A percentile compares a stretch with the other conserved stretches of the same genome.
These are phyloP conservation scores for Endocladia muricata DNA, from an alignment of 31 red algal genomes.

Conservation along the genomic window DNA sequence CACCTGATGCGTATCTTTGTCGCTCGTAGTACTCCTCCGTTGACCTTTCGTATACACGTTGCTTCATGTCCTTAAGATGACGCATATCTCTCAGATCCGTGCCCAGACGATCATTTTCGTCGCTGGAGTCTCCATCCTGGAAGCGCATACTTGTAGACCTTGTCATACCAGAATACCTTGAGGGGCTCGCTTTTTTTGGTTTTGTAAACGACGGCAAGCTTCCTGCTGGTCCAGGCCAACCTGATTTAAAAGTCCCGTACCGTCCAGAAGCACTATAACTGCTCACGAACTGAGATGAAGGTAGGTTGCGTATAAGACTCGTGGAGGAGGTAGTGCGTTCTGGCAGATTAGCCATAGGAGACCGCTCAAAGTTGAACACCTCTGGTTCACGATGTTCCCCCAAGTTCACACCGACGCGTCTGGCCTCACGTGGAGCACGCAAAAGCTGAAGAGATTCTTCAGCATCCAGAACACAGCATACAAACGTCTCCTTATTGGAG, in stretches of 20 bases:
- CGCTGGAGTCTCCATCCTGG: slow-evolving; percentile 44
- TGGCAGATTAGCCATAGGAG: slow-evolving; percentile 12
- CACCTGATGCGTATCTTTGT: slow-evolving; percentile 78
- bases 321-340: slow-evolving; percentile 27
- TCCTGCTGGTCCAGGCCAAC: not conserved
- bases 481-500: slow-evolving; percentile 50
- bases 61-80: slow-evolving; percentile 24
- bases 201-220: not conserved
- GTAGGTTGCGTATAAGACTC: slow-evolving; percentile 16
- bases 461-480: slow-evolving; percentile 72
- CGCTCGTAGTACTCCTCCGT: slow-evolving; percentile 71
- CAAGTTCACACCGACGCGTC: slow-evolving; percentile 45
- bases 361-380: slow-evolving; percentile 35
- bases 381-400: slow-evolving; percentile 50
- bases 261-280: slow-evolving; percentile 15
- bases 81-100: slow-evolving; percentile 26
- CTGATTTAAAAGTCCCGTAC: slow-evolving; percentile 8
- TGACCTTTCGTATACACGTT: slow-evolving; percentile 22
- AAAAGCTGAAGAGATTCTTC: slow-evolving; percentile 69
- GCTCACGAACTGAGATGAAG: slow-evolving; percentile 22
- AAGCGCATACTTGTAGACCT: slow-evolving; percentile 46
- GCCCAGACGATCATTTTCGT: slow-evolving; percentile 30
- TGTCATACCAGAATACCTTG: slow-evolving; percentile 28
- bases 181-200: slow-evolving; percentile 4
- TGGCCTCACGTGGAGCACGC: slow-evolving; percentile 40